Conservation (phyloP, 2,329 filamentous ascomycete species). For the Onygenales sp. region DNA sequence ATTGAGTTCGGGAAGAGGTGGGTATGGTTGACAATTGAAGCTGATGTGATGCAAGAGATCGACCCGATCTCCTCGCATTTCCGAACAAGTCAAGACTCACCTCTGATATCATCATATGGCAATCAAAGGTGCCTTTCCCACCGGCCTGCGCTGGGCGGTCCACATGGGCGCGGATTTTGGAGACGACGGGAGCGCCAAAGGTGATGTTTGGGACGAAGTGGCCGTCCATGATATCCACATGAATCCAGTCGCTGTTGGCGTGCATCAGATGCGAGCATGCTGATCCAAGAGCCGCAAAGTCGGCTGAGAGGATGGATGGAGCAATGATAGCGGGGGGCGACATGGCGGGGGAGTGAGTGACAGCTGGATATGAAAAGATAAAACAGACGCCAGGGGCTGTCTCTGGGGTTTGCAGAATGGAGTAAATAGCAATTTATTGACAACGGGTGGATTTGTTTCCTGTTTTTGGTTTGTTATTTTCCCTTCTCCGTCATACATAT, state of each 20-base stretch:
- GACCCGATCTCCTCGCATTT: too few species aligned
- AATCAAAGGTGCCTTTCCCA: conserved; percentile 91
- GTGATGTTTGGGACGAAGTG: conserved; percentile 99
- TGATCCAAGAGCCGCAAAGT: conserved; percentile 80
- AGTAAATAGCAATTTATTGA: too few species aligned
- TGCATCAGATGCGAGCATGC: conserved; percentile 81
- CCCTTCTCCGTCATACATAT: too few species aligned
- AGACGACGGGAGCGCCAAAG: conserved; percentile 89
- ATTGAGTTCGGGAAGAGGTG: too few species aligned
- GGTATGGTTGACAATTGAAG: too few species aligned
- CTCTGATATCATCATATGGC: conserved; percentile 99
- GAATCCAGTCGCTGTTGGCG: conserved; percentile 83
- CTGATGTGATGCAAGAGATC: too few species aligned
- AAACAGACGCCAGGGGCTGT: too few species aligned
- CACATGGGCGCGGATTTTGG: conserved; percentile 83
- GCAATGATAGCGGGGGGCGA: conserved; percentile 87
- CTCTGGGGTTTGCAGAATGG: too few species aligned
- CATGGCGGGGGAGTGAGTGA: conserved; percentile 46
- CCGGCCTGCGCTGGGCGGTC: conserved; percentile 58
- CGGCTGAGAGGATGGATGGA: conserved; percentile 93
- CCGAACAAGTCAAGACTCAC: conserved; percentile 35
- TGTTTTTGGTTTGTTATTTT: too few species aligned
- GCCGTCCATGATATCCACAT: conserved; percentile 97
- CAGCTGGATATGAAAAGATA: too few species aligned
- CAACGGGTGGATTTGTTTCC: too few species aligned